phyloP scores from a whole-genome alignment of 2,329 filamentous ascomycete species.

The Aspergillus intermedius region DNA sequence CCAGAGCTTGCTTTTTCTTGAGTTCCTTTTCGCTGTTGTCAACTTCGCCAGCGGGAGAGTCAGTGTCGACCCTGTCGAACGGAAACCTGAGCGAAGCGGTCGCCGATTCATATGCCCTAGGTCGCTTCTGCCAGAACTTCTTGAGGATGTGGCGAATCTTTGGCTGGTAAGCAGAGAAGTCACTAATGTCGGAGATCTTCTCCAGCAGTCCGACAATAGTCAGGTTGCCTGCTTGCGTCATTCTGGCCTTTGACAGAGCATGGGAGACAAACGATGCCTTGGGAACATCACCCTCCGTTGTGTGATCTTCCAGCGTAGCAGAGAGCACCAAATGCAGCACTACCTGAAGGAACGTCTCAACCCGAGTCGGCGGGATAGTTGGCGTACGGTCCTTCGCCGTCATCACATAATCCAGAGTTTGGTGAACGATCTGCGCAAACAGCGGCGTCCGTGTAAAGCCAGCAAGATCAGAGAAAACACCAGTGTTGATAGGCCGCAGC shows the following conservation, averaged over 20 bases:
- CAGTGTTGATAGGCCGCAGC: constrained; percentile 66
- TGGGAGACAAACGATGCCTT: constrained; percentile 64
- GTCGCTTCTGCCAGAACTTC: constrained; percentile 76
- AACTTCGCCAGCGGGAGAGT: constrained; percentile 65
- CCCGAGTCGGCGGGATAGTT: constrained; percentile 68
- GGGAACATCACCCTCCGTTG: constrained; percentile 48
- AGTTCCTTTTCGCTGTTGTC: constrained; percentile 56
- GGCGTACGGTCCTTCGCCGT: constrained; percentile 63
- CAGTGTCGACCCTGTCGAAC: constrained; percentile 72
- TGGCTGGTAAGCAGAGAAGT: constrained; percentile 73
- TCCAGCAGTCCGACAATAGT: constrained; percentile 51
- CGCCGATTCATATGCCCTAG: constrained; percentile 62
- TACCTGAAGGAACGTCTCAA: constrained; percentile 88
- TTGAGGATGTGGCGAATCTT: constrained; percentile 80
- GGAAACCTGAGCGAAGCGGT: constrained; percentile 56
- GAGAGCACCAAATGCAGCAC: constrained; percentile 81
- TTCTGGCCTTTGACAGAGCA: constrained; percentile 59
- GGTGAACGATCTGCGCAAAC: constrained; percentile 86
- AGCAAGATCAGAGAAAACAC: constrained; percentile 70
- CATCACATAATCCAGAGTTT: constrained; percentile 74
- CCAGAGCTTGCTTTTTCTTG: constrained; percentile 85
- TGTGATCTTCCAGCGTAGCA: constrained; percentile 74
- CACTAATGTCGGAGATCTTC: constrained; percentile 56
- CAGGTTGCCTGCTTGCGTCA: constrained; percentile 30
- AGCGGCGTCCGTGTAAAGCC: constrained; percentile 75